A percentile compares a stretch with the other conserved stretches of the same genome.
Conservation (phyloP, 192 early-diverging fungal species). For the Podila clonocystis region DNA sequence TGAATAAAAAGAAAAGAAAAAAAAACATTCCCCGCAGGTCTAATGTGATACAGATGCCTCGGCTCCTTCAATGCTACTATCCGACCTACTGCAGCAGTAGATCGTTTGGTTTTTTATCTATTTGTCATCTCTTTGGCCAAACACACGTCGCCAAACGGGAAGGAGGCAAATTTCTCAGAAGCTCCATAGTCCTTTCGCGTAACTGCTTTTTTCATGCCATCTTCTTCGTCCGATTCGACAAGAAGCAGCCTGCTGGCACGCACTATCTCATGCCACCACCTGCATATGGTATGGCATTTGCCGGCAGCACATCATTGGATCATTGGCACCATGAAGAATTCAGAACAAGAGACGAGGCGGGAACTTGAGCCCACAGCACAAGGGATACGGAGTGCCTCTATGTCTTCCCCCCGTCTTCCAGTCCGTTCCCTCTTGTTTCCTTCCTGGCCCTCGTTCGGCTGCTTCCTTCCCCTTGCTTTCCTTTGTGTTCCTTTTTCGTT, state of each 20-base stretch:
- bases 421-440: background rate
- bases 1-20: background rate
- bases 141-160: background rate
- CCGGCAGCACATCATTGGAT: no score
- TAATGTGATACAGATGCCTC: background rate
- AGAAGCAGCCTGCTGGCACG: background rate
- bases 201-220: constrained; percentile 1
- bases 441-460: no score
- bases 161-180: background rate
- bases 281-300: no score
- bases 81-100: no score
- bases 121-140: no score
- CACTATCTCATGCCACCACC: background rate
- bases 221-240: background rate
- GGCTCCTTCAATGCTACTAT: no score
- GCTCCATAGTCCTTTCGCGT: background rate
- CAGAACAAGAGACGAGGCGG: background rate
- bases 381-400: background rate
- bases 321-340: background rate
- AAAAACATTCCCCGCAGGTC: background rate
- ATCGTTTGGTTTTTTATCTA: no score
- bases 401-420: background rate
- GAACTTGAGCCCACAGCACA: background rate
- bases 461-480: no score
- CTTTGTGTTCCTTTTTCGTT: no score